Conservation (phyloP, 2,329 filamentous ascomycete genomes). For the Calonectria fujianensis region DNA sequence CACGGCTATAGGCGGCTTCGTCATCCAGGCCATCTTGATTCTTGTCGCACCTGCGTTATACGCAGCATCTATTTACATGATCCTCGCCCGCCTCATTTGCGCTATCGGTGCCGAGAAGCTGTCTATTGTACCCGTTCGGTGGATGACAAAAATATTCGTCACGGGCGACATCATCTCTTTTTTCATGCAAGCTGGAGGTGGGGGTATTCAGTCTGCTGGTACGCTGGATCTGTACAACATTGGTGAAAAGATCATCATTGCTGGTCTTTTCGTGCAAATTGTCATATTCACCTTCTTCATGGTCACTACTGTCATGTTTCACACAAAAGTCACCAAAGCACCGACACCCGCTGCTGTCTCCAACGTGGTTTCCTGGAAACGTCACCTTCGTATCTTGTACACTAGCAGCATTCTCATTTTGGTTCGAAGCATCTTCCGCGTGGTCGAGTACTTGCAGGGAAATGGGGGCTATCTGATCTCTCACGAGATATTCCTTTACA, state of each 20-base stretch:
- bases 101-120: slow-evolving; percentile 59
- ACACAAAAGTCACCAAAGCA: slow-evolving; percentile 50
- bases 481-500: slow-evolving; percentile 57
- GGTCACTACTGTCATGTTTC: slow-evolving; percentile 64
- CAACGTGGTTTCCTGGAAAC: slow-evolving; percentile 54
- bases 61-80: slow-evolving; percentile 67
- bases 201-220: slow-evolving; percentile 32
- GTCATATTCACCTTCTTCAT: slow-evolving; percentile 72
- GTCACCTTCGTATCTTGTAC: slow-evolving; percentile 46
- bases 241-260: slow-evolving; percentile 68
- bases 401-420: slow-evolving; percentile 57
- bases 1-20: slow-evolving; percentile 10
- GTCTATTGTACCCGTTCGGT: slow-evolving; percentile 62
- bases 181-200: slow-evolving; percentile 44
- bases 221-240: slow-evolving; percentile 33
- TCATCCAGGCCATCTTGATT: slow-evolving; percentile 1
- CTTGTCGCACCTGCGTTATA: slow-evolving; percentile 63
- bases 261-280: slow-evolving; percentile 71
- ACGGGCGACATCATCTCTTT: slow-evolving; percentile 67
- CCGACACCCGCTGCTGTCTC: slow-evolving; percentile 19
- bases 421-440: slow-evolving; percentile 61
- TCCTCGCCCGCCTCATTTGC: slow-evolving; percentile 61
- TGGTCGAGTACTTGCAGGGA: slow-evolving; percentile 61
- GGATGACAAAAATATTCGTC: slow-evolving; percentile 70
- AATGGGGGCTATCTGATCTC: slow-evolving; percentile 55